Percentiles rank a stretch among this genome's conserved stretches.
Evolutionary conservation across 2,329 filamentous ascomycete genomes (phyloP).

Genomic region (Cytospora paraplurivora): DNA sequence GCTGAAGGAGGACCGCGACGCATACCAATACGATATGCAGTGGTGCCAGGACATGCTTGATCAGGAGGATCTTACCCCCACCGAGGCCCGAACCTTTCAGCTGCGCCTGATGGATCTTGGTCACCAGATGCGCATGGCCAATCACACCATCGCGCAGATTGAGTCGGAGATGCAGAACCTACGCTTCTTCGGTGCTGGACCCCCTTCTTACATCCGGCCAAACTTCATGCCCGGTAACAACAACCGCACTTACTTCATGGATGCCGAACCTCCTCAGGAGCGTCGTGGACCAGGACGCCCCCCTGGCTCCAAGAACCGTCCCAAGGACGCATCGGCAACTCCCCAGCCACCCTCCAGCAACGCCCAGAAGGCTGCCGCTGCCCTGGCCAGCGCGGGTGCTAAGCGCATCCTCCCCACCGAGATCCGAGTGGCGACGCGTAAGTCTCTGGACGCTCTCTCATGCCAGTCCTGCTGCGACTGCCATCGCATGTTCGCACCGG

Average conservation of each 20-base stretch:
- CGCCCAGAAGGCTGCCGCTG: conserved; percentile 26
- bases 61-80: conserved; percentile 39
- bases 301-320: conserved; percentile 25
- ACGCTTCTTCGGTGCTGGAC: neutral
- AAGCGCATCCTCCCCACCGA: conserved; percentile 22
- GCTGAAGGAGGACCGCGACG: conserved; percentile 45
- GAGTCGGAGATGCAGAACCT: conserved; percentile 37
- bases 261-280: conserved; percentile 23
- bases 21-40: conserved; percentile 47
- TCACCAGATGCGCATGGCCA: conserved; percentile 47
- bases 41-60: conserved; percentile 43
- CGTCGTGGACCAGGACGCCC: conserved; percentile 28
- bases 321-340: neutral
- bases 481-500: neutral
- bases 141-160: conserved; percentile 45
- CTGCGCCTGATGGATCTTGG: conserved; percentile 46
- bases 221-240: neutral
- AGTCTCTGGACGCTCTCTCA: neutral
- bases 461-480: conserved; percentile 5
- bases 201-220: neutral
- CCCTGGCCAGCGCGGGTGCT: conserved; percentile 25
- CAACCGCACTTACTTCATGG: conserved; percentile 15
- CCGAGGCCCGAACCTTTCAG: conserved; percentile 46
- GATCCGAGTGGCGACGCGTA: conserved; percentile 27
- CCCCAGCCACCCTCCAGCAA: neutral